Evolutionary conservation across 2,329 filamentous ascomycete genomes (phyloP), one percentile per base, ranked within the genome.

Genomic region (Scytalidium lignicola): DNA sequence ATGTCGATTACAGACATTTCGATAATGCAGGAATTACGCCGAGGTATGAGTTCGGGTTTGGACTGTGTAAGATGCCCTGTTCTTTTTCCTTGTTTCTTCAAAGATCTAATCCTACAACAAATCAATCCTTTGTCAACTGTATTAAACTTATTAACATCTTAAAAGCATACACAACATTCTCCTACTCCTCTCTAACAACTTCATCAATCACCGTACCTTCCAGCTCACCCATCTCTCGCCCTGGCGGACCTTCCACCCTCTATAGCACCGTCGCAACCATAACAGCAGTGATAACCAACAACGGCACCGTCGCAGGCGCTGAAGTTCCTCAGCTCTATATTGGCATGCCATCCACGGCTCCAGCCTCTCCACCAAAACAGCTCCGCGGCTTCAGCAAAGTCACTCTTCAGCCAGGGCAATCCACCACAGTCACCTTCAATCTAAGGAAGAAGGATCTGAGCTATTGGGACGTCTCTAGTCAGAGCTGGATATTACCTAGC

Each of bases 331-430:
- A 83, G 62, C 66, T 83, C 7, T 63, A 62, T 29, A 57, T 63
- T 13, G 51, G 56, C 2, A 19, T 63, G 3, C 60, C 61, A 1
- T 41, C 83, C 0, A 68, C 59, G 1, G 71, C 73, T 2, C 52
- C 62, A 2, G 46, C 50, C 0, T 53, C 51, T 10, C 86, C 0
- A 1, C 70, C 75, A 0, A 72, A 75, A 46, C 82, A 86, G 62
- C 69, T 88, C 5, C 74, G 83, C 1, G 83, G 84, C 3, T 87
- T 87, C 52, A 72, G 75, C 20, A 85, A 84, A 62, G 70, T 80
- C 0, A 63, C 60, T 2, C 60, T 87, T 9, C 56, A 61, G 1
- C 69, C 76, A 0, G 73, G 74, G 0, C 66, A 77, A 56, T 70
- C 68, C 2, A 63, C 67, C 2, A 66, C 64, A 0, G 61, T 79